phyloP scores from a whole-genome alignment of 2,329 filamentous ascomycete genomes.

The Fusarium nelsonii region DNA sequence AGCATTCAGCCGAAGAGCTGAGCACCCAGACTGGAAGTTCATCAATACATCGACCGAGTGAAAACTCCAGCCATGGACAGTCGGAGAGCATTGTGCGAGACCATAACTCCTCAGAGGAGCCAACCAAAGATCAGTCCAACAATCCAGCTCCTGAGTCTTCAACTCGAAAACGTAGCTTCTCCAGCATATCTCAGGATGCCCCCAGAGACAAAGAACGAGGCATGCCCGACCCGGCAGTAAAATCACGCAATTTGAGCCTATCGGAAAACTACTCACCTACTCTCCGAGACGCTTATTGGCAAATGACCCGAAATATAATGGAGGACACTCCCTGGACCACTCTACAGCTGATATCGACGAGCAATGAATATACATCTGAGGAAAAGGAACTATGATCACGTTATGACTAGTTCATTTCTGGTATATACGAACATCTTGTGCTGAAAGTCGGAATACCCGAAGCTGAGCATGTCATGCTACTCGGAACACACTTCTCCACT shows the following conservation, averaged over 20 bases:
- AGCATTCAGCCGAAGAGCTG: not conserved
- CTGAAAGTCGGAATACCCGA: not conserved
- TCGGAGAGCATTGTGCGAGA: not conserved
- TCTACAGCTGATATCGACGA: constrained; percentile 54
- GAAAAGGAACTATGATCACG: constrained; percentile 52
- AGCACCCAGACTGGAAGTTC: not conserved
- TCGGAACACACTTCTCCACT: not conserved
- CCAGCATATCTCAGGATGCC: constrained; percentile 11
- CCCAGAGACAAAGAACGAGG: not conserved
- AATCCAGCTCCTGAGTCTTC: not conserved
- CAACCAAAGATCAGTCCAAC: not conserved
- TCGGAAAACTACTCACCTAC: constrained; percentile 40
- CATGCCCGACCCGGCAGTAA: constrained; percentile 17
- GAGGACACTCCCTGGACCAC: constrained; percentile 48
- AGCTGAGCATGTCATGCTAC: not conserved
- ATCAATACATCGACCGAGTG: not conserved
- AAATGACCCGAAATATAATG: constrained; percentile 49
- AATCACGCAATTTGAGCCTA: constrained; percentile 31
- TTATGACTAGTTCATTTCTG: not conserved
- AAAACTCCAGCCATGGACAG: not conserved
- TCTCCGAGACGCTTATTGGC: constrained; percentile 51
- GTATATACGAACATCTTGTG: not conserved
- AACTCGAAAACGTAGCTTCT: constrained; percentile 40
- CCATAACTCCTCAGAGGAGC: not conserved
- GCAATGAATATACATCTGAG: constrained; percentile 48